Base-by-base conservation (phyloP, 148 eudicot genomes). In the Rhododendron williamsianum region DNA sequence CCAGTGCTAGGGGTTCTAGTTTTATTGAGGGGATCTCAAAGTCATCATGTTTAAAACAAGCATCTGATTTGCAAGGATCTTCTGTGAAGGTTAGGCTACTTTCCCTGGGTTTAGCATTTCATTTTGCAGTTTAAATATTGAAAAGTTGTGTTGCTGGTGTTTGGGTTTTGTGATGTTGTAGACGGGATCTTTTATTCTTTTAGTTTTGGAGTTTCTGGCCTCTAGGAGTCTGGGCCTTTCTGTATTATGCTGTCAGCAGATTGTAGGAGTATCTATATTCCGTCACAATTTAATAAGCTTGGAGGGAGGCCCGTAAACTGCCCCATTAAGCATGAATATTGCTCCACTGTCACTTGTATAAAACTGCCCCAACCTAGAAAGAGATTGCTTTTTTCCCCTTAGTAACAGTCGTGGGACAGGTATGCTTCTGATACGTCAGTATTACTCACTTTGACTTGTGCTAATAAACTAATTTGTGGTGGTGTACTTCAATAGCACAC, bases 1-100 rank as follows among this genome's bases (percentile, higher is more conserved):
- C 92, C 73, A 92, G 93, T 88, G 79, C 91, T 76, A 92, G 94
- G 85, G 98, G 98, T 87, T 88, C 94, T 84, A 92, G 88, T 81
- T 91, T 93, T 81, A 96, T 96, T 72, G 99, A 96, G 87, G 98
- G 99, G 51, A 87, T 96, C 85, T 95, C 98, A 74, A 96, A 96
- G 87, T 91, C 97, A 85, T 94, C 98, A 19, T 94, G 88, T 87
- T 88, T 96, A 63, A 95, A 94, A 87, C 96, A 94, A 87, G 95
- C 96, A 74, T 84, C 94, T 86, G 99, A 96, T 82, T 81, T 96
- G 76, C 89, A 88, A 87, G 95, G 97, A 77, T 92, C 97, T 85
- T 95, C 96, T 74, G 91, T 95, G 58, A 96, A 96, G 98, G 98
- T 94, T 84, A 56, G 82, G 7, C 74, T 25, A 46, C 10, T 83